Evolutionary conservation across 768 basidiomycete genomes (phyloP).

Genomic region (Tulasnella sp.): DNA sequence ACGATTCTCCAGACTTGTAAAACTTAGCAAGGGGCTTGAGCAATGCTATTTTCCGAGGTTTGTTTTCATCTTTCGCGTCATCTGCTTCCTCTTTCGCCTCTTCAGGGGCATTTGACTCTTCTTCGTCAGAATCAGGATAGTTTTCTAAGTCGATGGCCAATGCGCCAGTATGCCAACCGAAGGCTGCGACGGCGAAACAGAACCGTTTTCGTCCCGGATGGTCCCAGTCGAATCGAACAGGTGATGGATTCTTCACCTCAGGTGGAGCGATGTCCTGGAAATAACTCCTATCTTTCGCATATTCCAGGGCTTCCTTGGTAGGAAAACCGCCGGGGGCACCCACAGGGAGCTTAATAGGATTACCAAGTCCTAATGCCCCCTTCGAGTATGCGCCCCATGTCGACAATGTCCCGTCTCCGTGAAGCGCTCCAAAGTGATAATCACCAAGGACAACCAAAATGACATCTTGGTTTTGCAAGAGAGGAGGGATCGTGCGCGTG

Average conservation of each 20-base stretch:
- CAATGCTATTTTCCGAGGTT: too few species aligned
- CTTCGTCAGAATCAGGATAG: constrained; percentile 30
- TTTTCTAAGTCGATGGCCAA: constrained; percentile 74
- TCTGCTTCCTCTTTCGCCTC: too few species aligned
- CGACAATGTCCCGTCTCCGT: constrained; percentile 55
- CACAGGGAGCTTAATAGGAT: constrained; percentile 40
- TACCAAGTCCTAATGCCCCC: constrained; percentile 80
- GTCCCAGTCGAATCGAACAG: constrained; percentile 60
- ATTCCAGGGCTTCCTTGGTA: constrained; percentile 27
- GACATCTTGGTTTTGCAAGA: constrained; percentile 64
- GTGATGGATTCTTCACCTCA: constrained; percentile 44
- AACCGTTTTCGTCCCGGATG: constrained; percentile 45
- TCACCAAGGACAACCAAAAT: constrained; percentile 87
- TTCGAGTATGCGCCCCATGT: constrained; percentile 69
- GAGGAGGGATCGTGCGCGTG: constrained; percentile 30
- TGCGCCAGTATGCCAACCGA: constrained; percentile 88
- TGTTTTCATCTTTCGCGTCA: too few species aligned
- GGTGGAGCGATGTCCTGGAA: constrained; percentile 31
- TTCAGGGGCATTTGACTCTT: too few species aligned
- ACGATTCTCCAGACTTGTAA: too few species aligned
- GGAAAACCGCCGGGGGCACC: constrained; percentile 51
- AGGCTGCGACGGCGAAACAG: constrained; percentile 67
- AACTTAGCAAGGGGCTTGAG: too few species aligned
- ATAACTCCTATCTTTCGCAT: constrained; percentile 18
- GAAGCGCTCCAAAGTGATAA: constrained; percentile 83